Evolutionary conservation across 1,284 basidiomycete species (phyloP), one percentile per base, ranked within the genome.

Genomic region (Vanrija humicola): DNA sequence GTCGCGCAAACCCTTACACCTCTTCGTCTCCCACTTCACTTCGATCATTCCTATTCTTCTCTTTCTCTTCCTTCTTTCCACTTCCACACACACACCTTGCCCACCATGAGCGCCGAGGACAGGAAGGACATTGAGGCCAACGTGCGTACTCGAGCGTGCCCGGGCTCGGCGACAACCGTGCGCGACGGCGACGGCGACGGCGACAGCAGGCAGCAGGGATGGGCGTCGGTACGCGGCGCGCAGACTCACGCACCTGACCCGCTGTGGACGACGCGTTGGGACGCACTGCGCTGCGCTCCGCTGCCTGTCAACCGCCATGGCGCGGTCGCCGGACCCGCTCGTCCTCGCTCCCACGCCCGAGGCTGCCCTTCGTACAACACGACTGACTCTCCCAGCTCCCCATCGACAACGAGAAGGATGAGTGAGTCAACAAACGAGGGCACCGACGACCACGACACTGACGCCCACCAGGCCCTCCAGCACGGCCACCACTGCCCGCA

Each of bases 401-500:
- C 38, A 38, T 55, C 29, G 55, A 34, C 34, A 15, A 56, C 40
- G 59, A 61, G 50, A 61, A 61, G 59, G 59, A 55, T 18, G n/a
- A 61, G 59, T 58, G 53, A 57, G 59, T 57, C 28, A 28, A 28
- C 28, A 7, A 12, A 14, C 34, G 34, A 34, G 34, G 12, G 34
- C 34, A 12, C 34, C 34, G 7, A 14, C 12, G 12, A 34, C 34
- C 3, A 10, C 18, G 14, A 40, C 18, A 18, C 40, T 42, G 40
- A 42, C 40, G 40, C 40, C n/a, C 40, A 42, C n/a, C 40, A 42
- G 40, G 40, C 40, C 19, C n/a, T 18, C 40, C 40, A 15, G 40
- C 40, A 10, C 40, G 16, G 19, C 40, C n/a, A 15, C 40, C 40
- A 6, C n/a, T 6, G 40, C 40, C 18, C 40, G 40, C 40, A 42